Conservation (phyloP, 306 rosid species). For the Argentina anserina region DNA sequence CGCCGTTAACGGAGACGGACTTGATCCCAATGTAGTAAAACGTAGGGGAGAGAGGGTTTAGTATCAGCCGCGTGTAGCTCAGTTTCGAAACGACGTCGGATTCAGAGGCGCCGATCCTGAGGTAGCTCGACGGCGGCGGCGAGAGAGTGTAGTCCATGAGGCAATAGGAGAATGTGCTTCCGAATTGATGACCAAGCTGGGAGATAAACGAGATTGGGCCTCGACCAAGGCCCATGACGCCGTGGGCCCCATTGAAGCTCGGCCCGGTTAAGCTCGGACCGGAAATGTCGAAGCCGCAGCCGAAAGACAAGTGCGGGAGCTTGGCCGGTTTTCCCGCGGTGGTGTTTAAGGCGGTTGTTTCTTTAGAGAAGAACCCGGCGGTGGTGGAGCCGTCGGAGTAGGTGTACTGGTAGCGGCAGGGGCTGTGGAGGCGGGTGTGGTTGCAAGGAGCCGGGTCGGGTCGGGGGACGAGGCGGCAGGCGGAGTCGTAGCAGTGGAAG, state of each 20-base stretch:
- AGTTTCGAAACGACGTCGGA: slow-evolving; percentile 30
- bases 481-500: slow-evolving; percentile 54
- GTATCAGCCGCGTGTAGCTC: slow-evolving; percentile 46
- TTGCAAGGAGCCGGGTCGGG: slow-evolving; percentile 42
- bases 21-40: slow-evolving; percentile 58
- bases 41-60: slow-evolving; percentile 52
- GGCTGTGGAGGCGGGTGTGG: slow-evolving; percentile 48
- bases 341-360: slow-evolving; percentile 47
- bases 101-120: slow-evolving; percentile 42
- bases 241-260: slow-evolving; percentile 61
- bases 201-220: slow-evolving; percentile 67
- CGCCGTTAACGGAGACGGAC: slow-evolving; percentile 37
- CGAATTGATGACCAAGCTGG: slow-evolving; percentile 56
- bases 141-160: slow-evolving; percentile 64
- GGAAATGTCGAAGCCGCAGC: slow-evolving; percentile 54
- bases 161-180: slow-evolving; percentile 70
- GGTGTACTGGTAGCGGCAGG: slow-evolving; percentile 56
- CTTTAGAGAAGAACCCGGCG: slow-evolving; percentile 60
- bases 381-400: slow-evolving; percentile 61
- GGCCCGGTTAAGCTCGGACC: slow-evolving; percentile 63
- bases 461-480: slow-evolving; percentile 46
- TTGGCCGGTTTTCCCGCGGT: slow-evolving; percentile 24
- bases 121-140: slow-evolving; percentile 69
- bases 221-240: slow-evolving; percentile 74
- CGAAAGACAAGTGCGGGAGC: slow-evolving; percentile 31